phyloP scores from a whole-genome alignment of 2,329 filamentous ascomycete species.

The Massarina eburnea region DNA sequence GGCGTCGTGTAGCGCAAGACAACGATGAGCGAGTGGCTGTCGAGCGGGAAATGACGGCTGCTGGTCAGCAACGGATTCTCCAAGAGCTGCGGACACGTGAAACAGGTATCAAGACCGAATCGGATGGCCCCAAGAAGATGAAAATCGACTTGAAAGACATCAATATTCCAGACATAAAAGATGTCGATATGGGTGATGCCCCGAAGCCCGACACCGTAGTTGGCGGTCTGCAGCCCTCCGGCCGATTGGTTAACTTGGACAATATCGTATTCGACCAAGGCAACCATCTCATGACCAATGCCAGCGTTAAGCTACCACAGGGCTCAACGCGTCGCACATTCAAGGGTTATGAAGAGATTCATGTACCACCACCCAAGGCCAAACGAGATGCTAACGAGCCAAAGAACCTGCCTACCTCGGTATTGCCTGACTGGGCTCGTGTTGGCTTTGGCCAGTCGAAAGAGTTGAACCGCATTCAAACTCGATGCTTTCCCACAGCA shows the following conservation, averaged over 20 bases:
- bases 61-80: slow-evolving; percentile 82
- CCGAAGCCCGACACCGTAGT: slow-evolving; percentile 57
- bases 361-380: slow-evolving; percentile 90
- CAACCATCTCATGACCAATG: slow-evolving; percentile 99
- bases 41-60: slow-evolving; percentile 88
- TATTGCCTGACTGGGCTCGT: slow-evolving; percentile 91
- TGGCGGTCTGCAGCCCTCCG: slow-evolving; percentile 84
- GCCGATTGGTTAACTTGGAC: slow-evolving; percentile 86
- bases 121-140: slow-evolving; percentile 71
- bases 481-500: slow-evolving; percentile 85
- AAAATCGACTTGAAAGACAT: slow-evolving; percentile 86
- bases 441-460: slow-evolving; percentile 82
- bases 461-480: slow-evolving; percentile 92
- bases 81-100: slow-evolving; percentile 81
- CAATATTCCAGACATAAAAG: slow-evolving; percentile 67
- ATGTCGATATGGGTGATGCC: slow-evolving; percentile 44
- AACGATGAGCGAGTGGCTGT: slow-evolving; percentile 71
- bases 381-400: slow-evolving; percentile 76
- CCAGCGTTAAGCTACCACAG: slow-evolving; percentile 88
- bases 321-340: slow-evolving; percentile 94
- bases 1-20: slow-evolving; percentile 79
- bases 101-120: slow-evolving; percentile 57
- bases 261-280: slow-evolving; percentile 97
- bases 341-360: slow-evolving; percentile 98
- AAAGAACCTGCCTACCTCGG: slow-evolving; percentile 76